These are phyloP conservation scores for Syzygium oleosum DNA, from an alignment of 345 rosid species.

Conservation along the genomic window DNA sequence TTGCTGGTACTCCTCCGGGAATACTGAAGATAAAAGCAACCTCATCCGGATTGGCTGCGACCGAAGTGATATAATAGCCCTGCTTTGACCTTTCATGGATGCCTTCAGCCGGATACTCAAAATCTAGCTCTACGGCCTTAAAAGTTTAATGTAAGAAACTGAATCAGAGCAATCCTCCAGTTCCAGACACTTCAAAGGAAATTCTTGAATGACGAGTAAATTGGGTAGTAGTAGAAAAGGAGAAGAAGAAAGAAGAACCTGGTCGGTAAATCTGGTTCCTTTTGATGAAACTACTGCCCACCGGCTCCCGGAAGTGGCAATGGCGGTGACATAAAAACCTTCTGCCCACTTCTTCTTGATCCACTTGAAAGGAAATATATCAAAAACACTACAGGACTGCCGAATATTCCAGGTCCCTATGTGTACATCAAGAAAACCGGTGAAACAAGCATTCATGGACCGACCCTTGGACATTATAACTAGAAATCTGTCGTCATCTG, in stretches of 20 bases:
- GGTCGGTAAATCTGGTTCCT: background rate
- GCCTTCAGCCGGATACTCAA: background rate
- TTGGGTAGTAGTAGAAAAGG: background rate
- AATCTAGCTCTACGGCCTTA: slow-evolving; percentile 3
- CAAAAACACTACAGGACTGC: slow-evolving; percentile 11
- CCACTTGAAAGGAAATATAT: slow-evolving; percentile 16
- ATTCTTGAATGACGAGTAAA: too few relatives aligned
- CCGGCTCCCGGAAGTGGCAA: slow-evolving; percentile 9
- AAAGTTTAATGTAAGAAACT: background rate
- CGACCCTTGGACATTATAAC: slow-evolving; percentile 92
- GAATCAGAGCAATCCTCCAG: background rate
- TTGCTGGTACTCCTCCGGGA: background rate
- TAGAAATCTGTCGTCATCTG: slow-evolving; percentile 70
- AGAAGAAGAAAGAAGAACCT: background rate
- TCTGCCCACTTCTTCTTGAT: slow-evolving; percentile 17
- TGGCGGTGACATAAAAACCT: slow-evolving; percentile 14
- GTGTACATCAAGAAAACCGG: background rate
- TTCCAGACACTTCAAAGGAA: background rate
- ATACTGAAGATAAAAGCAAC: slow-evolving; percentile 1
- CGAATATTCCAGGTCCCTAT: slow-evolving; percentile 7
- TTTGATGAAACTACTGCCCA: slow-evolving; percentile 18
- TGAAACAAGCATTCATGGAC: background rate
- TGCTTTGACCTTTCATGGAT: background rate
- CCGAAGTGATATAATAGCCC: slow-evolving; percentile 1
- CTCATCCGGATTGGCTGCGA: background rate